Percentiles rank a stretch among this genome's conserved stretches.
phyloP scores from a whole-genome alignment of 2,329 filamentous ascomycete species.

The Talaromyces atroroseus region DNA sequence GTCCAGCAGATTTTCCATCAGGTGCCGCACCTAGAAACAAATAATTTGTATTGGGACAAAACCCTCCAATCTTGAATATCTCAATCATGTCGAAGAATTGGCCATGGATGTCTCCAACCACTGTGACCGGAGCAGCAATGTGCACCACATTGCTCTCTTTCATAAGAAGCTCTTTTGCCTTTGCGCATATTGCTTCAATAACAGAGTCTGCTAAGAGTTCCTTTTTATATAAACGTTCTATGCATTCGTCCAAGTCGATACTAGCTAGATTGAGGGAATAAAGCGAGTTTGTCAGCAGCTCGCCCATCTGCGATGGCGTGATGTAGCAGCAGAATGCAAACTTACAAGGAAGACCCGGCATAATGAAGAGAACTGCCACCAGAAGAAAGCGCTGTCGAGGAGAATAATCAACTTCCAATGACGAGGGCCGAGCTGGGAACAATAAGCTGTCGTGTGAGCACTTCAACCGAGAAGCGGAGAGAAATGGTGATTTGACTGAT shows the following conservation, averaged over 20 bases:
- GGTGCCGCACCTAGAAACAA: slow-evolving; percentile 74
- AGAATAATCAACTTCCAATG: background rate
- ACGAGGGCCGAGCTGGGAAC: background rate
- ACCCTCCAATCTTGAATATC: slow-evolving; percentile 97
- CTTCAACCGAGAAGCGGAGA: slow-evolving; percentile 6
- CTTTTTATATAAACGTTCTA: slow-evolving; percentile 92
- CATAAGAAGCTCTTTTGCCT: slow-evolving; percentile 98
- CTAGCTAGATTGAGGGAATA: slow-evolving; percentile 56
- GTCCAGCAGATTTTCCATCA: background rate
- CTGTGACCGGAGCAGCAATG: slow-evolving; percentile 88
- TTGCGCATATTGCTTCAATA: slow-evolving; percentile 98
- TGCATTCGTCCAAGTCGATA: slow-evolving; percentile 98
- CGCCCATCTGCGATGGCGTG: background rate
- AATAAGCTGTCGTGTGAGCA: slow-evolving; percentile 12
- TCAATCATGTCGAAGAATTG: slow-evolving; percentile 99
- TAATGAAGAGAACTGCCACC: slow-evolving; percentile 19
- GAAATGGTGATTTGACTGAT: background rate
- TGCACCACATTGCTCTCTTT: slow-evolving; percentile 99
- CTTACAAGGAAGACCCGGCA: slow-evolving; percentile 44
- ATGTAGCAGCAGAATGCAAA: background rate
- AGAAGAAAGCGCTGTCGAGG: background rate
- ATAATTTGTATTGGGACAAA: slow-evolving; percentile 97
- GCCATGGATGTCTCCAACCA: slow-evolving; percentile 96
- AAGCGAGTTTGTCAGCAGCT: background rate
- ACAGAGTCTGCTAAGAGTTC: slow-evolving; percentile 95